Percentiles rank a stretch among this genome's conserved stretches.
Conservation (phyloP, 441 rosid species). For the Gossypium lobatum region DNA sequence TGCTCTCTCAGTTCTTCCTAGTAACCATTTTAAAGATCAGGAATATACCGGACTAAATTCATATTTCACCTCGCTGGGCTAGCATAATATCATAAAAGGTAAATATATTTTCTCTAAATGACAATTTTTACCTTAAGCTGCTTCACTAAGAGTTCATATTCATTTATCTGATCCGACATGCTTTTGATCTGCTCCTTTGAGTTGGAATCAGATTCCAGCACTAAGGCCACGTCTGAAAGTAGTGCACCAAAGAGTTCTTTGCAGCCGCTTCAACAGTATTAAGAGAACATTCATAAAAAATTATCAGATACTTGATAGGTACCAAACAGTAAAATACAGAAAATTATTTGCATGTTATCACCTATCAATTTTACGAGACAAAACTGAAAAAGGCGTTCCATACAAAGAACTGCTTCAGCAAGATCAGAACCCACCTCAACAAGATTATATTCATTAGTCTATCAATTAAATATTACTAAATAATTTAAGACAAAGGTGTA, state of each 20-base stretch:
- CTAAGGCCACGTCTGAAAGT: slow-evolving; percentile 30
- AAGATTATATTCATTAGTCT: neutral
- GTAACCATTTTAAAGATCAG: slow-evolving; percentile 16
- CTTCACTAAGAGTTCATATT: slow-evolving; percentile 52
- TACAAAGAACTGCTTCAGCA: neutral
- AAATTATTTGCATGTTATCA: neutral
- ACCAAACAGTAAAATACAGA: slow-evolving; percentile 3
- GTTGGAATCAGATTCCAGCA: slow-evolving; percentile 26
- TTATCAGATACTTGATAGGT: neutral
- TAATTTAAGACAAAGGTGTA: neutral
- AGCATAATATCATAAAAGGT: neutral
- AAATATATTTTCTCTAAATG: neutral
- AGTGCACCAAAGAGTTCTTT: slow-evolving; percentile 35
- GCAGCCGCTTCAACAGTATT: slow-evolving; percentile 24
- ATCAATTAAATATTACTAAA: neutral
- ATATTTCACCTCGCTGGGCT: neutral
- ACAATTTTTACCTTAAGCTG: slow-evolving; percentile 53
- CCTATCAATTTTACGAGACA: slow-evolving; percentile 3
- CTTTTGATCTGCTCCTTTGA: slow-evolving; percentile 34
- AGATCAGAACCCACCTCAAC: neutral
- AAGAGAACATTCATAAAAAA: slow-evolving; percentile 1
- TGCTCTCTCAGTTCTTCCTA: slow-evolving; percentile 71
- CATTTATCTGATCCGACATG: slow-evolving; percentile 46
- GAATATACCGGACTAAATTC: slow-evolving; percentile 10
- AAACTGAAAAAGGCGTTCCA: neutral